These are phyloP conservation scores for Alternaria gaisen DNA, from an alignment of 2,329 filamentous ascomycete species.

Conservation along the genomic window DNA sequence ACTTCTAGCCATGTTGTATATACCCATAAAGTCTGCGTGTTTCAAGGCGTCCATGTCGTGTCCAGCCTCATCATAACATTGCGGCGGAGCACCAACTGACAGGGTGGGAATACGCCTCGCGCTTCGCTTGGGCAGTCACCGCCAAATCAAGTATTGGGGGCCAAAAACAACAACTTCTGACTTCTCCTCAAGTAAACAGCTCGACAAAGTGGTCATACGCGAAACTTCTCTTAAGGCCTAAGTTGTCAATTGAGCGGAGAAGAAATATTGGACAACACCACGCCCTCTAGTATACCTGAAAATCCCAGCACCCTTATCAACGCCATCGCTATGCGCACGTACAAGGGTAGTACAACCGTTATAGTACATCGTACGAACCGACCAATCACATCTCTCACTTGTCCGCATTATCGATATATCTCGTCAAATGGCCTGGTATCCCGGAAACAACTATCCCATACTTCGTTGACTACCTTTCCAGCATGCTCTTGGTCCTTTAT, in stretches of 20 bases:
- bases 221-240: background rate
- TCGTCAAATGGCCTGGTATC: conserved; percentile 97
- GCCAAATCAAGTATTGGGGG: background rate
- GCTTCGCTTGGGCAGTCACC: background rate
- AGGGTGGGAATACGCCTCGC: background rate
- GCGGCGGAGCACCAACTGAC: background rate
- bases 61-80: background rate
- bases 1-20: background rate
- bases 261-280: background rate
- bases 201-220: background rate
- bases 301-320: conserved; percentile 7
- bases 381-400: background rate
- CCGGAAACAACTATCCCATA: conserved; percentile 97
- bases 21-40: background rate
- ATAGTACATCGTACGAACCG: background rate
- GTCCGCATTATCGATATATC: conserved; percentile 74
- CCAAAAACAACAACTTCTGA: background rate
- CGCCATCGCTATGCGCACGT: conserved; percentile 28
- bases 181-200: background rate
- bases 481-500: conserved; percentile 90
- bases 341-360: background rate
- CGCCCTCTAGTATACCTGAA: background rate
- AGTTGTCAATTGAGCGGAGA: background rate
- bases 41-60: background rate
- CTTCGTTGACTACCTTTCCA: conserved; percentile 87